A percentile compares a stretch with the other conserved stretches of the same genome.
phyloP scores from a whole-genome alignment of 352 stramenopile species.

The Globisporangium spiculum region DNA sequence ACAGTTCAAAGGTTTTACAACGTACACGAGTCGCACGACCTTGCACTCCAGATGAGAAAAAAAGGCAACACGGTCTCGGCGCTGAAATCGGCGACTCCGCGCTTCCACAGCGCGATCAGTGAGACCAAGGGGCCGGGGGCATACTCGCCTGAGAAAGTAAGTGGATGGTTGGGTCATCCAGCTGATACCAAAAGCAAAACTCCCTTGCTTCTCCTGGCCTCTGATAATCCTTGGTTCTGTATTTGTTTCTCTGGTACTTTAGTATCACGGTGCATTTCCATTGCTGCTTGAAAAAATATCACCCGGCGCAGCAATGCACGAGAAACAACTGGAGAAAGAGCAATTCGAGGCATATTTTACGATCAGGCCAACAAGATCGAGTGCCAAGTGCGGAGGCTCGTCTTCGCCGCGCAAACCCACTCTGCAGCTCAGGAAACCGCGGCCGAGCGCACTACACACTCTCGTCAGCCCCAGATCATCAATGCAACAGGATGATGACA shows the following conservation, averaged over 20 bases:
- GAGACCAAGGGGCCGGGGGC: constrained; percentile 28
- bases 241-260: background rate
- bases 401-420: background rate
- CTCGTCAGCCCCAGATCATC: background rate
- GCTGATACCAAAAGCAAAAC: background rate
- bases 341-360: constrained; percentile 27
- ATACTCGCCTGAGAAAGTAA: constrained; percentile 50
- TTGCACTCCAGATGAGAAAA: constrained; percentile 25
- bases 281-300: constrained; percentile 38
- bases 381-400: background rate
- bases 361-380: constrained; percentile 17
- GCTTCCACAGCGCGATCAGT: constrained; percentile 24
- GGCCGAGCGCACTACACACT: background rate
- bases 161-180: constrained; percentile 3
- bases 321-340: constrained; percentile 28
- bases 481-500: background rate
- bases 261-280: constrained; percentile 53
- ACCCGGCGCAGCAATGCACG: constrained; percentile 16
- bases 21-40: constrained; percentile 31
- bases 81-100: constrained; percentile 46
- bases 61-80: constrained; percentile 36
- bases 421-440: constrained; percentile 3
- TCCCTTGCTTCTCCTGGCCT: background rate
- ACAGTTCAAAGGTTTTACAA: constrained; percentile 50
- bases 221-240: background rate